Percentiles rank a stretch among this genome's conserved stretches.
Conservation (phyloP, 2,329 filamentous ascomycete genomes). For the Fusarium xyrophilum region DNA sequence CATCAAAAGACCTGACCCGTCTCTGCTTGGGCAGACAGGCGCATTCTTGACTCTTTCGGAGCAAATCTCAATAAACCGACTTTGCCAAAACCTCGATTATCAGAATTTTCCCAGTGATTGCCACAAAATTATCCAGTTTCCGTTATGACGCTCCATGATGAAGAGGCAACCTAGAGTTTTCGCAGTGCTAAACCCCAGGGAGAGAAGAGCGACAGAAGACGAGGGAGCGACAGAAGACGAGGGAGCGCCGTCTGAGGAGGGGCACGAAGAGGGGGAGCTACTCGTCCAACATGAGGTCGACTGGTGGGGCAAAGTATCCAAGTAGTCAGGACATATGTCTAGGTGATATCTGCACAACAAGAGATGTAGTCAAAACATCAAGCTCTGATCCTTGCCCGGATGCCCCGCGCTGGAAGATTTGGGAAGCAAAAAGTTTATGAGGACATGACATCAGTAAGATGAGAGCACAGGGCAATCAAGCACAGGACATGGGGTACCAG, state of each 20-base stretch:
- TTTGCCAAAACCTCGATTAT: neutral
- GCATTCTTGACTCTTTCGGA: neutral
- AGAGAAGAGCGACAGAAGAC: conserved; percentile 33
- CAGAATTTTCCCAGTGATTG: conserved; percentile 23
- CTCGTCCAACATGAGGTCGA: conserved; percentile 10
- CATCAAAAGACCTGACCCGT: neutral
- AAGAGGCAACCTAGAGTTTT: conserved; percentile 22
- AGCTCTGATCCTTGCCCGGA: conserved; percentile 20
- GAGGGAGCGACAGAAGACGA: conserved; percentile 23
- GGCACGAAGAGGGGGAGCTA: conserved; percentile 28
- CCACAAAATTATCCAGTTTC: conserved; percentile 12
- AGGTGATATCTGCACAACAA: fast-evolving
- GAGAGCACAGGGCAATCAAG: neutral
- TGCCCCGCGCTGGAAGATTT: conserved; percentile 46
- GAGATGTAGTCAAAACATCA: conserved; percentile 31
- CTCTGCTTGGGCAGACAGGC: neutral
- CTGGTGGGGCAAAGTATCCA: conserved; percentile 33
- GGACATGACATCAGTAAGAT: conserved; percentile 45
- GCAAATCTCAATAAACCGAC: neutral
- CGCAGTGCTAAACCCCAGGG: conserved; percentile 29
- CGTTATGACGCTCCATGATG: conserved; percentile 29
- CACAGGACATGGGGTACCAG: neutral
- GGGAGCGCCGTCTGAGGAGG: conserved; percentile 26
- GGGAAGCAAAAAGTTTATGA: conserved; percentile 33
- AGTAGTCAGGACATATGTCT: conserved; percentile 13